Evolutionary conservation across 768 basidiomycete genomes (phyloP), one percentile per base, ranked within the genome.

Genomic region (Rhizopogon vinicolor): DNA sequence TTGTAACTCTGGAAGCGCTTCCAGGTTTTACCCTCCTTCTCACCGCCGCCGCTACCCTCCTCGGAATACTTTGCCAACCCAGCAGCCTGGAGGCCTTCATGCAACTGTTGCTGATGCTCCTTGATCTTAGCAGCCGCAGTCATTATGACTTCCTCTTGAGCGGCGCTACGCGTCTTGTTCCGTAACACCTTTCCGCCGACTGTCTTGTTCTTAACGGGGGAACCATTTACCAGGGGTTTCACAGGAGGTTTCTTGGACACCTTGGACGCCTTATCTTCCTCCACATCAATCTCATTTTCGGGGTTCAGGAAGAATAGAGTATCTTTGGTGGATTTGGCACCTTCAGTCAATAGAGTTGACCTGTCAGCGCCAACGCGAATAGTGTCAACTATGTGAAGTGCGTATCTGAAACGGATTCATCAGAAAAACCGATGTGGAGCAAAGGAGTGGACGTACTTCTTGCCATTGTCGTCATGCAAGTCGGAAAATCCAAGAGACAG

Each of bases 1-100:
- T 93, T 93, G 73, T 98, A 99, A 63, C 93, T 96, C 74, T 93
- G 93, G 75, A 96, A 98, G 58, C 86, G 84, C 69, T 95, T 96
- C 89, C 94, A 95, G 13, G 85, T 83, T 69, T 98, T 98, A 39
- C 91, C 92, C 64, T 94, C 87, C 62, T 91, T 93, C 13, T 87
- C 88, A 41, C 81, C 81, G 19, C 76, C 74, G 0, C 83, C 90
- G 35, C 81, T 86, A 7, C 87, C 91, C 53, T 87, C 89, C 63
- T 91, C 91, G 1, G 91, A 89, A 67, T 85, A 97, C 65, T 83
- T 87, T 56, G 87, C 81, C 41, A 98, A 65, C 14, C 96, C 97
- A 42, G 88, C 87, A 2, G 78, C 69, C 63, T 97, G 93, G 43
- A 94, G 72, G 59, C 78, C 78, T 35, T 76, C 75, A 62, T 95